These are phyloP conservation scores for Yamadazyma oceani DNA, from an alignment of 1,139 yeast species.

Conservation along the genomic window DNA sequence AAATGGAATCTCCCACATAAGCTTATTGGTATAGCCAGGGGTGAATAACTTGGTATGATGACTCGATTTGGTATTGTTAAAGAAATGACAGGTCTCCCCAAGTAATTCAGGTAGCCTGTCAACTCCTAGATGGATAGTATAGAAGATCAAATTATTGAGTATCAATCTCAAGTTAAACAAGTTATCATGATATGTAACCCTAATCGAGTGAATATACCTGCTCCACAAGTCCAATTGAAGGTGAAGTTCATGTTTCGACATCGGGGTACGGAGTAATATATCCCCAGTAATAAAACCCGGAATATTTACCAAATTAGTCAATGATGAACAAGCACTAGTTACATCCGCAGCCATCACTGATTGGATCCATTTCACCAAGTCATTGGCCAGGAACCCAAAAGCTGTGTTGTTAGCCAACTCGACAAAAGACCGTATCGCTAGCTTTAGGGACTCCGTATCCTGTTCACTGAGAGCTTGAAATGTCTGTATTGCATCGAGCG, in stretches of 20 bases:
- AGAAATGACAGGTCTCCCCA: constrained; percentile 15
- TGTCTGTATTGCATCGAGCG: too few relatives aligned
- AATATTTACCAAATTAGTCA: constrained; percentile 27
- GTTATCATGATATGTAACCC: constrained; percentile 19
- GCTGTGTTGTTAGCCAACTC: neutral
- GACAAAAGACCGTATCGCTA: constrained; percentile 1
- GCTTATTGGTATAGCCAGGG: constrained; percentile 19
- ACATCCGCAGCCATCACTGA: constrained; percentile 28
- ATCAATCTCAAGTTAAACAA: constrained; percentile 20
- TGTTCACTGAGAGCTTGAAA: too few relatives aligned
- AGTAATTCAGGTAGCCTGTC: constrained; percentile 20
- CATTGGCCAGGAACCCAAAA: constrained; percentile 5
- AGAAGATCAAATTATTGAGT: constrained; percentile 28
- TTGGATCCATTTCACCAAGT: constrained; percentile 28
- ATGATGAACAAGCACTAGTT: constrained; percentile 26
- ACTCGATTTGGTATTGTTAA: constrained; percentile 15
- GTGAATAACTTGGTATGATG: constrained; percentile 14
- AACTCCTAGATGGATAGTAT: constrained; percentile 27
- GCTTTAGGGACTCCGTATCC: too few relatives aligned
- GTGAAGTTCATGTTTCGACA: constrained; percentile 28
- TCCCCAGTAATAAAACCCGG: constrained; percentile 40
- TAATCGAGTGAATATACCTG: constrained; percentile 19
- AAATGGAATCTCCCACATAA: constrained; percentile 26
- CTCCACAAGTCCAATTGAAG: constrained; percentile 42
- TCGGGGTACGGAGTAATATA: constrained; percentile 37